Evolutionary conservation across 2,329 filamentous ascomycete species (phyloP).

Genomic region (Tolypocladium nubicola): DNA sequence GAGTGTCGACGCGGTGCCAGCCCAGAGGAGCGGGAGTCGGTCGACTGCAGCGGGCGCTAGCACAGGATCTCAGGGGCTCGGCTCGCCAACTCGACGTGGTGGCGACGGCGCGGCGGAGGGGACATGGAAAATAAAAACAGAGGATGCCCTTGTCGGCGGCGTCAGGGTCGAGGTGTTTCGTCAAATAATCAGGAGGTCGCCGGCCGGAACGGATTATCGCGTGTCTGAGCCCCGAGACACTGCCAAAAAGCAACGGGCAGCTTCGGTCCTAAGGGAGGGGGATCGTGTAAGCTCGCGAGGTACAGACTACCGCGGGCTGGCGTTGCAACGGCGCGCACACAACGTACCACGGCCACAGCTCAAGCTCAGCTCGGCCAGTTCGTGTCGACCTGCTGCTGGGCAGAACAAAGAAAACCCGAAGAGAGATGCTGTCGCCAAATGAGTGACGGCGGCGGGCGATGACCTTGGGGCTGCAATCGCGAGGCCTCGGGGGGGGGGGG

Average conservation of each 20-base stretch:
- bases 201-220: slow-evolving; percentile 1
- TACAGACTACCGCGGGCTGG: background rate
- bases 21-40: background rate
- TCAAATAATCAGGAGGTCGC: background rate
- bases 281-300: background rate
- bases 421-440: background rate
- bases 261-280: background rate
- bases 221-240: slow-evolving; percentile 3
- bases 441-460: background rate
- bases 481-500: background rate
- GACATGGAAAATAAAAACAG: background rate
- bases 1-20: background rate
- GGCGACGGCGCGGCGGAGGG: background rate
- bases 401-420: background rate
- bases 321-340: background rate
- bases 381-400: background rate
- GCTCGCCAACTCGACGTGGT: background rate
- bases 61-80: background rate
- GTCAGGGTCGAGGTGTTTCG: background rate
- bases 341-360: background rate
- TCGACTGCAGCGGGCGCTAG: background rate
- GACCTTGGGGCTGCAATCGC: background rate
- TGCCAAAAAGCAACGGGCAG: slow-evolving; percentile 1
- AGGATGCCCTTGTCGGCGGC: slow-evolving; percentile 1
- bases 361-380: background rate